phyloP scores from a whole-genome alignment of 2,329 filamentous ascomycete species.

The Amphichorda felina region DNA sequence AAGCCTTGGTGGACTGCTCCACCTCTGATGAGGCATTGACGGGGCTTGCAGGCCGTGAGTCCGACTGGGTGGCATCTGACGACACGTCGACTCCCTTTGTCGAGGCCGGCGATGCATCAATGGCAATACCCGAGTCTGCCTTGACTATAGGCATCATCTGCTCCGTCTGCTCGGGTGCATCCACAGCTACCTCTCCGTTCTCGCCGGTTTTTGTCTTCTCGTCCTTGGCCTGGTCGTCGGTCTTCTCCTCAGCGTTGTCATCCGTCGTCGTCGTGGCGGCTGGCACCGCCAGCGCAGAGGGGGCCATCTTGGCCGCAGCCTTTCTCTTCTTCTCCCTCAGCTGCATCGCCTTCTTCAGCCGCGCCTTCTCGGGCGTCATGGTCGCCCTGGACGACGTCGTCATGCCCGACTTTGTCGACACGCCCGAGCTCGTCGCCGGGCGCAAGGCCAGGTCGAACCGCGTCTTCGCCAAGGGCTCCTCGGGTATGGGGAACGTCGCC shows the following conservation, averaged over 20 bases:
- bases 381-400: constrained; percentile 32
- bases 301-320: constrained; percentile 15
- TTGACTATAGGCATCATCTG: constrained; percentile 26
- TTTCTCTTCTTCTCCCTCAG: constrained; percentile 69
- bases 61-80: constrained; percentile 35
- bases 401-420: constrained; percentile 23
- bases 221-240: constrained; percentile 2
- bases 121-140: constrained; percentile 42
- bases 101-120: constrained; percentile 28
- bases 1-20: constrained; percentile 49
- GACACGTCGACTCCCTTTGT: constrained; percentile 30
- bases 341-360: constrained; percentile 90
- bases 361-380: constrained; percentile 80
- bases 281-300: constrained; percentile 1
- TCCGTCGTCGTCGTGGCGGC: not conserved
- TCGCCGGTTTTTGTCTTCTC: constrained; percentile 3
- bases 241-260: not conserved
- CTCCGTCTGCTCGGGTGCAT: not conserved
- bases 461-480: constrained; percentile 12
- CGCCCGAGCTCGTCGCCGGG: constrained; percentile 32
- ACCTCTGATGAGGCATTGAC: constrained; percentile 39
- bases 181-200: not conserved
- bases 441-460: constrained; percentile 12
- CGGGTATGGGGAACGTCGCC: constrained; percentile 21
- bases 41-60: constrained; percentile 48